Base-by-base conservation (phyloP, 2,329 filamentous ascomycete genomes). In the Dendrostoma leiphaemia region DNA sequence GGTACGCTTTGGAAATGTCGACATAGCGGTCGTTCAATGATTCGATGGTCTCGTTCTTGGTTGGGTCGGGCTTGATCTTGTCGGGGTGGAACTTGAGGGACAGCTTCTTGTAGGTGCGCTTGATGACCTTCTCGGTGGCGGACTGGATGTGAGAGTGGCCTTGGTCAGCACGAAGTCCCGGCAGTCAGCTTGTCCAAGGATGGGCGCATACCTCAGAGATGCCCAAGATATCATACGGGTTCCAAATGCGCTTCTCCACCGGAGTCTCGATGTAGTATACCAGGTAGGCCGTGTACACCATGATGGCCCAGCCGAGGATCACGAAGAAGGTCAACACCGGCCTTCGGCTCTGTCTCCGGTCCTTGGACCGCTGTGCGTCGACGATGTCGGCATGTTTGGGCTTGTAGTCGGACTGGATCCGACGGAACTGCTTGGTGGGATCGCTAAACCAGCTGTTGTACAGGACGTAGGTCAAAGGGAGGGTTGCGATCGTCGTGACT, bases 1-100 rank as follows among this genome's bases (percentile, higher is more conserved):
- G 96, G 81, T 97, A 99, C 6, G 94, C 94, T 77, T 99, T 99
- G 63, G 91, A 94, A 64, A 97, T 83, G 67, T 97, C 92, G 53
- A 97, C 91, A 75, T 94, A 99, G 69, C 86, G 81, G 57, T 92
- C 81, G 72, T 94, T 99, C 64, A 97, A 81, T 17, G 77, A 81
- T 63, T 97, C 91, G 52, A 85, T 64, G 1, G 94, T 99, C 72
- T 96, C 85, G 73, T 99, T 99, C 75, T 92, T 94, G 59, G 86
- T 76, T 21, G 86, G 75, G 67, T 97, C 90, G 23, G 91, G 90
- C 67, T 82, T 84, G 61, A 90, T 82, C 76, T 99, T 99, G 79
- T 99, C 94, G 37, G 94, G 94, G 70, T 99, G 94, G 72, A 85
- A 88, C 64, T 88, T 90, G 63, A 93, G 78, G 24, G 91, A 94